A percentile compares a stretch with the other conserved stretches of the same genome.
Evolutionary conservation across 2,329 filamentous ascomycete genomes (phyloP).

Genomic region (Aureobasidium mangrovei): DNA sequence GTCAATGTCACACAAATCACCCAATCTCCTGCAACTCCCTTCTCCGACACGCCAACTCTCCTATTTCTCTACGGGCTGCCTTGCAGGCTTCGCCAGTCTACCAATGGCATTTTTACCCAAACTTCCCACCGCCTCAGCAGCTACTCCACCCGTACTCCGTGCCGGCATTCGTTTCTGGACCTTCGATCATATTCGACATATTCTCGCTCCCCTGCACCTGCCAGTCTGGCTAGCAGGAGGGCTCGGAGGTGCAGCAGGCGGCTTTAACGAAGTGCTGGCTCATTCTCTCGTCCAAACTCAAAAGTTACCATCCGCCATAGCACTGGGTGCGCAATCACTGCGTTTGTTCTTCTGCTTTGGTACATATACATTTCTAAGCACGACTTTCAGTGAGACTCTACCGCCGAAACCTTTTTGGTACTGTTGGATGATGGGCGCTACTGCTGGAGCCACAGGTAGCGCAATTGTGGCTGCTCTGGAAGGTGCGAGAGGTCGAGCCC

Average conservation of each 20-base stretch:
- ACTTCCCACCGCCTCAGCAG: background rate
- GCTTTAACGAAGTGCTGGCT: constrained; percentile 15
- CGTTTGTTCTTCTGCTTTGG: constrained; percentile 17
- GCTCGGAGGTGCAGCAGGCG: constrained; percentile 17
- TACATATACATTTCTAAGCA: constrained; percentile 16
- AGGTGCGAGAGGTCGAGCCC: constrained; percentile 4
- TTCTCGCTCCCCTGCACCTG: constrained; percentile 4
- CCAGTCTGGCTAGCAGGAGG: constrained; percentile 11
- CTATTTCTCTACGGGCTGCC: constrained; percentile 15
- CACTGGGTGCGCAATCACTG: constrained; percentile 9
- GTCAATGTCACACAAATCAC: background rate
- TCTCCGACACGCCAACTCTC: constrained; percentile 14
- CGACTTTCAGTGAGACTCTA: constrained; percentile 9
- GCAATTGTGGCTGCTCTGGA: constrained; percentile 15
- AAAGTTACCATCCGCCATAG: constrained; percentile 1
- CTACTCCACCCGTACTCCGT: constrained; percentile 6
- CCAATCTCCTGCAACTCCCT: background rate
- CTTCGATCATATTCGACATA: constrained; percentile 15
- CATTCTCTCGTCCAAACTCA: constrained; percentile 13
- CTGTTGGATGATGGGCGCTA: constrained; percentile 16
- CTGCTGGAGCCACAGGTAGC: constrained; percentile 16
- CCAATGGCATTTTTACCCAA: constrained; percentile 13
- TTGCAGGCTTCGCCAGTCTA: constrained; percentile 16
- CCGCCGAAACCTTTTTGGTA: constrained; percentile 15
- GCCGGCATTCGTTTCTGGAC: constrained; percentile 16